Percentiles rank a stretch among this genome's conserved stretches.
Conservation (phyloP, 441 rosid species). For the Mallotus repandus region DNA sequence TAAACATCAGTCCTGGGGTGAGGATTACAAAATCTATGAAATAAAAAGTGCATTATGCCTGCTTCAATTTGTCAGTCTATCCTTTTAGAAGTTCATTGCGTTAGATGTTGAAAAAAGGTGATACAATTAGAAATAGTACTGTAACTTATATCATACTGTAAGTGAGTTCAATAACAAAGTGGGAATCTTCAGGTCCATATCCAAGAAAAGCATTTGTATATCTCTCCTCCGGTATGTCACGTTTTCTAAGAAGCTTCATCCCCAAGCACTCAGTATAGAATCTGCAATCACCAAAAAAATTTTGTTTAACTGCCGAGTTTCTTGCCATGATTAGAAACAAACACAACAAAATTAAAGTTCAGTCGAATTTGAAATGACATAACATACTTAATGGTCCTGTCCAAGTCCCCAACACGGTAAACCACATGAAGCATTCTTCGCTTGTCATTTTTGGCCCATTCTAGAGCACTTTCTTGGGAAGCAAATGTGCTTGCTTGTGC, state of each 20-base stretch:
- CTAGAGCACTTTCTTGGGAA: slow-evolving; percentile 57
- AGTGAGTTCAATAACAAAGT: slow-evolving; percentile 69
- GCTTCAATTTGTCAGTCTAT: neutral
- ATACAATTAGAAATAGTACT: neutral
- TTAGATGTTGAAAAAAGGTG: neutral
- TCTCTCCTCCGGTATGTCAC: slow-evolving; percentile 76
- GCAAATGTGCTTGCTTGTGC: slow-evolving; percentile 61
- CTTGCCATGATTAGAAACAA: neutral
- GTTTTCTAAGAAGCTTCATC: slow-evolving; percentile 69
- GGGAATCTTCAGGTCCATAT: slow-evolving; percentile 72
- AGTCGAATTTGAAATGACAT: neutral
- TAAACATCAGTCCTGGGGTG: neutral
- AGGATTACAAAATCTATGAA: neutral
- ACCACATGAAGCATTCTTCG: slow-evolving; percentile 93
- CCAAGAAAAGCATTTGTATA: slow-evolving; percentile 76
- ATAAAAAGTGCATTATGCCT: neutral
- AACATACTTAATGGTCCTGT: slow-evolving; percentile 73
- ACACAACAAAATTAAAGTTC: neutral
- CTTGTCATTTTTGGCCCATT: slow-evolving; percentile 78
- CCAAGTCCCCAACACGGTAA: slow-evolving; percentile 93
- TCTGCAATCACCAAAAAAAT: slow-evolving; percentile 31
- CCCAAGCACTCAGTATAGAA: slow-evolving; percentile 77
- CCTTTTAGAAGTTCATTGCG: neutral
- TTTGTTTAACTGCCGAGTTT: neutral
- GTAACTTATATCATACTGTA: slow-evolving; percentile 42